Base-by-base conservation (phyloP, 805 yeast species). In the Teunomyces lycoperdinae region DNA sequence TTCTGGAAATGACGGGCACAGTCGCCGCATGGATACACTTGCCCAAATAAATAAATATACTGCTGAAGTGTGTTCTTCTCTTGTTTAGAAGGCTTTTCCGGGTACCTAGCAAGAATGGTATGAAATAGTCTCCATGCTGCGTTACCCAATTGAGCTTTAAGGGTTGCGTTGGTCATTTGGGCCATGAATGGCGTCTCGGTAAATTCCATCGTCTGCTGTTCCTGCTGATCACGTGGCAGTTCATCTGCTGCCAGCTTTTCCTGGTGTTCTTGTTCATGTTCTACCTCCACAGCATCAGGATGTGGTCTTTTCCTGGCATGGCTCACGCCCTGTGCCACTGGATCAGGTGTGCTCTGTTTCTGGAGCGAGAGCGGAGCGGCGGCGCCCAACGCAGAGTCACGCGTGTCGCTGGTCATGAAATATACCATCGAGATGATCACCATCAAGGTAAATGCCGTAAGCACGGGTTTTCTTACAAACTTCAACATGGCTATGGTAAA, bases 21-120 rank as follows among this genome's bases (percentile, higher is more conserved):
- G 63, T 92, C 97, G 3, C 96, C 96, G 68, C 98, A 92, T 0
- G 99, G 99, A 55, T 94, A 94, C 8, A 94, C 92, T 58, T 91
- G 89, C 1, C 94, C 90, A 69, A 91, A 94, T 31, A 88, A 70
- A 17, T 80, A 68, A 16, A 94, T 76, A 63, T 83, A 94, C 49
- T 72, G 78, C 13, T 67, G 58, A 42, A 94, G 70, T 26, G 92
- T 86, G 28, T 73, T 63, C 44, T 81, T 76, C 59, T 92, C 90
- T 40, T 76, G 78, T 3, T 60, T 55, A 1, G 84, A 67, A 14
- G 99, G 99, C 24, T 70, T 68, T 39, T 87, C 96, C 0, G 99
- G 98, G 61, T 87, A 94, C 60, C 97, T 78, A 1, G 98, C 96
- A 43, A 94, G 73, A 30, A 91, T 83, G 0, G 98, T 92, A 67